Evolutionary conservation across 805 yeast species (phyloP).

Genomic region (Nakazawaea ishiwadae): DNA sequence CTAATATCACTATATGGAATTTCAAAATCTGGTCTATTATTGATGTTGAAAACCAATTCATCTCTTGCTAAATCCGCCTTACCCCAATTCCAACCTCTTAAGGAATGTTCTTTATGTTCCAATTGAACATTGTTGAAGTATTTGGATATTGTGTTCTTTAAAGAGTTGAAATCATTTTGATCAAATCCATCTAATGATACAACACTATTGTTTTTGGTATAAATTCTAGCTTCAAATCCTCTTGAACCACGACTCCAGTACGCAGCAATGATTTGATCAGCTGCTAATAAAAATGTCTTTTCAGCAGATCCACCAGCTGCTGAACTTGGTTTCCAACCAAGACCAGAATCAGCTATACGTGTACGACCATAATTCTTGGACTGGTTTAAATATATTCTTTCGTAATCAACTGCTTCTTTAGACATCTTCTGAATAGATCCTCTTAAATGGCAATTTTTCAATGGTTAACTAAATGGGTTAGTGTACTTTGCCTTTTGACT

Average conservation of each 20-base stretch:
- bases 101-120: conserved; percentile 84
- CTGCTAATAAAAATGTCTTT: conserved; percentile 70
- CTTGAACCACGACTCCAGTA: conserved; percentile 93
- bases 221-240: conserved; percentile 85
- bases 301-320: conserved; percentile 39
- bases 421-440: conserved; percentile 4
- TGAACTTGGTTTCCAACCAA: conserved; percentile 85
- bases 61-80: conserved; percentile 86
- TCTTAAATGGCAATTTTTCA: not conserved
- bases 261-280: conserved; percentile 73
- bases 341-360: conserved; percentile 94
- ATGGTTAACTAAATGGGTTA: too few relatives aligned
- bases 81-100: conserved; percentile 99
- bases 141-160: conserved; percentile 80
- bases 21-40: conserved; percentile 88
- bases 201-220: conserved; percentile 84
- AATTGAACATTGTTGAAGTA: conserved; percentile 63
- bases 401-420: conserved; percentile 58
- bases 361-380: conserved; percentile 81
- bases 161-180: conserved; percentile 68
- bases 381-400: conserved; percentile 84
- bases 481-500: not conserved
- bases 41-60: conserved; percentile 80
- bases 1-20: conserved; percentile 76
- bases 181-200: conserved; percentile 91